phyloP scores from a whole-genome alignment of 805 yeast genomes.

The Zygoascus tannicola region DNA sequence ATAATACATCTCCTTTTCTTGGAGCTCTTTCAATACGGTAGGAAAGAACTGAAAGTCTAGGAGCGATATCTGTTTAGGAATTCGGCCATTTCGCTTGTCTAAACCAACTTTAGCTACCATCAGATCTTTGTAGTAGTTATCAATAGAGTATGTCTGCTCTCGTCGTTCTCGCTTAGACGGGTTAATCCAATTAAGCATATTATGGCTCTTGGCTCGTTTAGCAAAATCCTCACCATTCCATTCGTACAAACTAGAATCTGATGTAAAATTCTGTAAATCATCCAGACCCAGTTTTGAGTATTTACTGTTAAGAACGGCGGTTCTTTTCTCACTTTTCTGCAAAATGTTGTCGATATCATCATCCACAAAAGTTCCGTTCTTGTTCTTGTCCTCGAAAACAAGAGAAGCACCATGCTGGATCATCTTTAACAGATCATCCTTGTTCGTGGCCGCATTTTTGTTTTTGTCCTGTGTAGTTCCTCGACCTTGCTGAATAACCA shows the following conservation, averaged over 20 bases:
- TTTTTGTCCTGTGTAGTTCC: slow-evolving; percentile 32
- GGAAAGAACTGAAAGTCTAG: slow-evolving; percentile 89
- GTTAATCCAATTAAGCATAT: slow-evolving; percentile 54
- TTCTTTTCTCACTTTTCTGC: slow-evolving; percentile 70
- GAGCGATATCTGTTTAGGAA: slow-evolving; percentile 72
- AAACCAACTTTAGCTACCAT: slow-evolving; percentile 48
- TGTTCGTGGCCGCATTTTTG: slow-evolving; percentile 31
- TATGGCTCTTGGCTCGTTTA: slow-evolving; percentile 30
- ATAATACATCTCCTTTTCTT: slow-evolving; percentile 73
- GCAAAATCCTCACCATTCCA: slow-evolving; percentile 88
- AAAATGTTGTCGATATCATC: slow-evolving; percentile 63
- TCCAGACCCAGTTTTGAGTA: slow-evolving; percentile 82
- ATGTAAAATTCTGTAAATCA: slow-evolving; percentile 85
- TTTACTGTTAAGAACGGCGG: slow-evolving; percentile 67
- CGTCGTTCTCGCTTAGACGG: slow-evolving; percentile 54
- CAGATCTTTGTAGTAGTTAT: slow-evolving; percentile 73
- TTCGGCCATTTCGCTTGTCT: slow-evolving; percentile 50
- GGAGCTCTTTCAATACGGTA: slow-evolving; percentile 55
- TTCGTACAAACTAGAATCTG: slow-evolving; percentile 76
- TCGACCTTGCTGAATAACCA: slow-evolving; percentile 90
- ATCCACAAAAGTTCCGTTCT: slow-evolving; percentile 18
- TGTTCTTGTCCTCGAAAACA: slow-evolving; percentile 50
- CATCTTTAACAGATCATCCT: slow-evolving; percentile 87
- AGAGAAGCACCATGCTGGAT: slow-evolving; percentile 93
- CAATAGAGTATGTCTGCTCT: slow-evolving; percentile 67